Percentiles rank a stretch among this genome's conserved stretches.
These are phyloP conservation scores for Yarrowia porcina DNA, from an alignment of 805 yeast genomes.

Conservation along the genomic window DNA sequence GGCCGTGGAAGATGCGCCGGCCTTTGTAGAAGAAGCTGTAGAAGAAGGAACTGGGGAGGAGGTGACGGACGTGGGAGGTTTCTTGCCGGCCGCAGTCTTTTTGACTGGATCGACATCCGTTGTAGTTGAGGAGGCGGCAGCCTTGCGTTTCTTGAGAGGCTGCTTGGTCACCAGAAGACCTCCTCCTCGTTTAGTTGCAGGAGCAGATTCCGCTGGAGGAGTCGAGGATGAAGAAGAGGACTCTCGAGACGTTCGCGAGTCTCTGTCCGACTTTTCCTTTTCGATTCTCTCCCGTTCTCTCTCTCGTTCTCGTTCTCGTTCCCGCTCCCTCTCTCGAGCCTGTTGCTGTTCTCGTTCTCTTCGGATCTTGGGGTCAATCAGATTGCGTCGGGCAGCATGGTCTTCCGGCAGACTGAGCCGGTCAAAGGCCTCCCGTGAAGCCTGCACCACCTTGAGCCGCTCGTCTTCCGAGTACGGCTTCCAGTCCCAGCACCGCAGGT, in stretches of 20 bases:
- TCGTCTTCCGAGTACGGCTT: constrained; percentile 39
- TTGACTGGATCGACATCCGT: constrained; percentile 1
- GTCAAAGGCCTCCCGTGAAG: constrained; percentile 36
- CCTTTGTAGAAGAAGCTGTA: not conserved
- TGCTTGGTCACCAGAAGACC: constrained; percentile 9
- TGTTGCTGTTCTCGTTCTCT: constrained; percentile 19
- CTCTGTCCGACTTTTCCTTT: constrained; percentile 6
- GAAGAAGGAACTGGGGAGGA: not conserved
- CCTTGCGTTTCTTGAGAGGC: constrained; percentile 16
- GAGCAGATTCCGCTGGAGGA: not conserved
- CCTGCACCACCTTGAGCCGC: constrained; percentile 35
- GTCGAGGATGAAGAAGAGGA: constrained; percentile 4
- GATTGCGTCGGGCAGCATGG: constrained; percentile 33
- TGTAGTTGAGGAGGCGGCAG: not conserved
- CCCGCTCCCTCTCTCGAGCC: not conserved
- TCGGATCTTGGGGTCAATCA: constrained; percentile 36
- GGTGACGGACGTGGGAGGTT: not conserved
- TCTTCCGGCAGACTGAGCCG: constrained; percentile 34
- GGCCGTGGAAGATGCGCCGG: not conserved
- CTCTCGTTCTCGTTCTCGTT: constrained; percentile 4
- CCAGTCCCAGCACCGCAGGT: constrained; percentile 41
- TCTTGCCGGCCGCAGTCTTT: not conserved
- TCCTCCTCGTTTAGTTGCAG: not conserved
- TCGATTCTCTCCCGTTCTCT: constrained; percentile 5
- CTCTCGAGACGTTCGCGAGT: constrained; percentile 10